phyloP scores from a whole-genome alignment of 75 land plant genomes.

The Pinus tabuliformis region DNA sequence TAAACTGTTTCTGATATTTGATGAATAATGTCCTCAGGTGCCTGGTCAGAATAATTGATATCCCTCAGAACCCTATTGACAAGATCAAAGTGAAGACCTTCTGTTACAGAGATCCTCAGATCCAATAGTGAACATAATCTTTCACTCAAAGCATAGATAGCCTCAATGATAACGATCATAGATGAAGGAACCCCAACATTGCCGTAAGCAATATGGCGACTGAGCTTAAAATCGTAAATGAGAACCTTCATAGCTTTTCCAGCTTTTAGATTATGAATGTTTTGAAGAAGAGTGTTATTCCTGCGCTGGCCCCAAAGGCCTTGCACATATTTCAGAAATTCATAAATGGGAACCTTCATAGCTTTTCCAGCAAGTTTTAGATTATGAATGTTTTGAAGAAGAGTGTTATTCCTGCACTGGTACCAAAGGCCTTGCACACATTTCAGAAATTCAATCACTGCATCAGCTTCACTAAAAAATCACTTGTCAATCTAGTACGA shows the following conservation, averaged over 20 bases:
- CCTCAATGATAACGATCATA: constrained; percentile 9
- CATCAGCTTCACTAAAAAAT: too few species aligned
- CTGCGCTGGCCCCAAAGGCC: too few species aligned
- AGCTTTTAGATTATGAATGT: constrained; percentile 19
- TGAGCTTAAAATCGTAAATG: constrained; percentile 31
- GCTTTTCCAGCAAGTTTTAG: too few species aligned
- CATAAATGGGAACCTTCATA: too few species aligned
- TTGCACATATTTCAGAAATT: too few species aligned
- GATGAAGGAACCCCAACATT: constrained; percentile 23
- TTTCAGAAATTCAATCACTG: too few species aligned
- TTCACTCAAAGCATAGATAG: constrained; percentile 29
- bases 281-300: constrained; percentile 24
- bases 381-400: too few species aligned
- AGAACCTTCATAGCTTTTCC: constrained; percentile 32
- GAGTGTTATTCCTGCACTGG: too few species aligned
- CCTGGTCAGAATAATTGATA: constrained; percentile 35
- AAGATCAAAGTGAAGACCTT: constrained; percentile 47
- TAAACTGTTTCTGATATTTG: constrained; percentile 44
- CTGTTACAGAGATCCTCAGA: constrained; percentile 32
- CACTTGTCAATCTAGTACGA: too few species aligned
- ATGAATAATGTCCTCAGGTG: constrained; percentile 34
- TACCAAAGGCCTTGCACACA: too few species aligned
- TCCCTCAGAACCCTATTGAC: constrained; percentile 44
- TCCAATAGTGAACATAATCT: constrained; percentile 31
- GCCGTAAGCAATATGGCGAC: constrained; percentile 22